A percentile compares a stretch with the other conserved stretches of the same genome.
Conservation (phyloP, 208 protist species). For the Trichomonas tenax region DNA sequence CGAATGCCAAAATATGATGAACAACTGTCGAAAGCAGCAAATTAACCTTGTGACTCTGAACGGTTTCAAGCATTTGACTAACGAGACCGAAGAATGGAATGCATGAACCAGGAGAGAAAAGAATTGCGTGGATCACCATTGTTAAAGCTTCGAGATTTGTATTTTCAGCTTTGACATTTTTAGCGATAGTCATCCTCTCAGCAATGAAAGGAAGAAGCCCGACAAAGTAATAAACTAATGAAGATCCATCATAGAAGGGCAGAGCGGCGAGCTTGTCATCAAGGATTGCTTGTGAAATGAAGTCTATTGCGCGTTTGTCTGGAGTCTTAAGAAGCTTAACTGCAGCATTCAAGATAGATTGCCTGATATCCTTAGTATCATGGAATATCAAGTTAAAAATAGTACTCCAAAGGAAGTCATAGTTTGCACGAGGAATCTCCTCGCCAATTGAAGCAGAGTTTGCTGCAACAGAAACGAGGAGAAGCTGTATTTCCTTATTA, state of each 20-base stretch:
- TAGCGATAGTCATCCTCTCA: background rate
- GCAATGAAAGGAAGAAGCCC: background rate
- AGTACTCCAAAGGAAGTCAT: background rate
- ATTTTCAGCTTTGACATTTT: background rate
- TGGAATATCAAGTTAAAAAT: background rate
- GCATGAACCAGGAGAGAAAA: background rate
- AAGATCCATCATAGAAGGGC: background rate
- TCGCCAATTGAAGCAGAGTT: background rate
- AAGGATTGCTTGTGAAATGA: background rate
- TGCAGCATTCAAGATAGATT: background rate
- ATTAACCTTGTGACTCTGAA: background rate
- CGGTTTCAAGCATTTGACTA: background rate
- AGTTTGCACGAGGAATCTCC: background rate
- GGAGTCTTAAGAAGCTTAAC: background rate
- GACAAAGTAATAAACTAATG: background rate
- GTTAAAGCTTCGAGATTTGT: background rate
- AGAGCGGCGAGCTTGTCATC: background rate
- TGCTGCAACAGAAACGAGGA: background rate
- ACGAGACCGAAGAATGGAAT: background rate
- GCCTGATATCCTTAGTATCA: background rate
- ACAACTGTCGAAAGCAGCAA: background rate
- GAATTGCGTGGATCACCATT: background rate
- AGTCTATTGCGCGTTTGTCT: background rate
- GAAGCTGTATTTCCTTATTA: background rate
- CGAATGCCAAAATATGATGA: background rate